Evolutionary conservation across 2,329 filamentous ascomycete species (phyloP).

Genomic region (Exophiala calicioides): DNA sequence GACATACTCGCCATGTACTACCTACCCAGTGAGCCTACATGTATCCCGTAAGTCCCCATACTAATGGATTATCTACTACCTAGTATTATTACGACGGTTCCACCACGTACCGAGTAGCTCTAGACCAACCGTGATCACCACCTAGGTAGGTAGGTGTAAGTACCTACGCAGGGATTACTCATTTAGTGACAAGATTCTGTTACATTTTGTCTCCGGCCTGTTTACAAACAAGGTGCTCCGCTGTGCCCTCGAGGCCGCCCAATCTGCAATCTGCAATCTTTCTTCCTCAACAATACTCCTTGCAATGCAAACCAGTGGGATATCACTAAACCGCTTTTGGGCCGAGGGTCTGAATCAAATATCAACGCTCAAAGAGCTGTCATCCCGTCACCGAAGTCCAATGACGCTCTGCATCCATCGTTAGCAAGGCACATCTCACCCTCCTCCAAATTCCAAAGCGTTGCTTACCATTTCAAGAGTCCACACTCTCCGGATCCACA

Average conservation of each 20-base stretch:
- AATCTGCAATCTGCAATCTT: not conserved
- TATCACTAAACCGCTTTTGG: slow-evolving; percentile 13
- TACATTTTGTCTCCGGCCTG: too few relatives aligned
- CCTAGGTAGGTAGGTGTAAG: too few relatives aligned
- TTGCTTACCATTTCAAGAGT: slow-evolving; percentile 85
- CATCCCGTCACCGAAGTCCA: slow-evolving; percentile 64
- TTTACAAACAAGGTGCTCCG: too few relatives aligned
- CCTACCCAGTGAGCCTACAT: too few relatives aligned
- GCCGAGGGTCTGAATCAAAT: not conserved
- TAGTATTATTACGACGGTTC: too few relatives aligned
- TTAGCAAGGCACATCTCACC: slow-evolving; percentile 22
- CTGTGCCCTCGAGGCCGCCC: not conserved
- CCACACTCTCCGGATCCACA: slow-evolving; percentile 98
- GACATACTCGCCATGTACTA: too few relatives aligned
- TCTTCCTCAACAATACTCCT: slow-evolving; percentile 15
- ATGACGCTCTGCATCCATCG: slow-evolving; percentile 68
- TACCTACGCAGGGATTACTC: too few relatives aligned
- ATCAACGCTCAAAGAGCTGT: not conserved
- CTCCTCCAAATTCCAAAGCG: not conserved
- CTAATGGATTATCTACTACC: too few relatives aligned
- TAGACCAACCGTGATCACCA: too few relatives aligned
- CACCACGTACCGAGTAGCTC: too few relatives aligned
- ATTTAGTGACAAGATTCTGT: too few relatives aligned
- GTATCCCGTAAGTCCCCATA: too few relatives aligned
- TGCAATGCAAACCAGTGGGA: slow-evolving; percentile 8